These are phyloP conservation scores for Hypoxylon perforatum DNA, from an alignment of 495 filamentous ascomycete genomes.

Conservation along the genomic window DNA sequence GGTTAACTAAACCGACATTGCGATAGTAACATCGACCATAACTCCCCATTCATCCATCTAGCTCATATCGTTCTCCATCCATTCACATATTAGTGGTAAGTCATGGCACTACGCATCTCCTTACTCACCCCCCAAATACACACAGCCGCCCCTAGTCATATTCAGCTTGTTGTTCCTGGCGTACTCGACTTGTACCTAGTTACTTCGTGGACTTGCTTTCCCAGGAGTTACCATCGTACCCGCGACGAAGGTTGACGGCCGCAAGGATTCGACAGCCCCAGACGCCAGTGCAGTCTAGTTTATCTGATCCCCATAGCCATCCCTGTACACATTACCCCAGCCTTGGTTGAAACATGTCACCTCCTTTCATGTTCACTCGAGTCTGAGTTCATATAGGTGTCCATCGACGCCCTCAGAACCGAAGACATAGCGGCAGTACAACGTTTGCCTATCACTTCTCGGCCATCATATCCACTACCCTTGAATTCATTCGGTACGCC, in stretches of 20 bases:
- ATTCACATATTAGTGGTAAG: slow-evolving; percentile 8
- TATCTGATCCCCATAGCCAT: slow-evolving; percentile 21
- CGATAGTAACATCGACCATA: neutral
- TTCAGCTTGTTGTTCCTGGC: slow-evolving; percentile 1
- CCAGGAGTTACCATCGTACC: slow-evolving; percentile 8
- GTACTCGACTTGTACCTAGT: slow-evolving; percentile 3
- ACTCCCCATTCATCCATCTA: neutral
- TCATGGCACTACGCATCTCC: slow-evolving; percentile 15
- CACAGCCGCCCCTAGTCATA: neutral
- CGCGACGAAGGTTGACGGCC: slow-evolving; percentile 24
- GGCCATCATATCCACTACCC: slow-evolving; percentile 15
- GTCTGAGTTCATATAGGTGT: slow-evolving; percentile 17
- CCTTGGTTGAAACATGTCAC: slow-evolving; percentile 36
- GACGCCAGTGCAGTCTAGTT: slow-evolving; percentile 35
- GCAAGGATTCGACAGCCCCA: slow-evolving; percentile 32
- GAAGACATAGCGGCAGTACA: slow-evolving; percentile 22
- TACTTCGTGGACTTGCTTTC: slow-evolving; percentile 16
- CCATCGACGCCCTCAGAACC: slow-evolving; percentile 19
- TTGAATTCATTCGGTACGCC: slow-evolving; percentile 31
- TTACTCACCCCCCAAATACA: slow-evolving; percentile 13
- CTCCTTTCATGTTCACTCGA: slow-evolving; percentile 16
- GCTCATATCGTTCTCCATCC: slow-evolving; percentile 2
- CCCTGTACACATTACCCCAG: slow-evolving; percentile 28
- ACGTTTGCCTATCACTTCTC: slow-evolving; percentile 26
- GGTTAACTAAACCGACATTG: slow-evolving; percentile 3